These are phyloP conservation scores for Syzygium aqueum DNA, from an alignment of 345 rosid species.

Conservation along the genomic window DNA sequence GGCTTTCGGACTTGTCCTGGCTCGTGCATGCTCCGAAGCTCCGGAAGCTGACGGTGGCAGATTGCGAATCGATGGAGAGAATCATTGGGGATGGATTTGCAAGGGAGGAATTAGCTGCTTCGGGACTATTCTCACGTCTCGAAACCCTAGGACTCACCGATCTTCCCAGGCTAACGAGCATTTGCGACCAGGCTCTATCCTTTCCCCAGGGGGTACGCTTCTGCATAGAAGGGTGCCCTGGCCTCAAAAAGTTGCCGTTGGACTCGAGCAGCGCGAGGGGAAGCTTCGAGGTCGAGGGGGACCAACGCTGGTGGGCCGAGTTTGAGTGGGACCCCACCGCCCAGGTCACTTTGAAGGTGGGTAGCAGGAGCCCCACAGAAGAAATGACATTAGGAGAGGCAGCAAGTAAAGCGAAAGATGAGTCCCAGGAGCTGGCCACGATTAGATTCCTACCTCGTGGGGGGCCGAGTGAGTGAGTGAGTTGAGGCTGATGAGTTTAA, in stretches of 20 bases:
- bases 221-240: fast-evolving
- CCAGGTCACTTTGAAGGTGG: no score
- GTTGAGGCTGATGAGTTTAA: no score
- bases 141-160: fast-evolving
- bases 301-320: background rate
- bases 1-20: background rate
- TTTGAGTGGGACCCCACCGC: background rate
- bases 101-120: background rate
- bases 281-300: background rate
- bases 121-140: background rate
- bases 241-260: background rate
- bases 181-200: background rate
- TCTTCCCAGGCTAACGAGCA: background rate
- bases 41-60: fast-evolving
- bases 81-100: background rate
- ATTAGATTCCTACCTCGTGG: no score
- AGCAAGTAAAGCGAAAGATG: no score
- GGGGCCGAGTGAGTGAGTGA: no score
- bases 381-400: no score
- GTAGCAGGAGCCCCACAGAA: no score
- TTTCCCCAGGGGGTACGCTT: background rate
- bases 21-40: background rate
- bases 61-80: fast-evolving
- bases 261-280: background rate
- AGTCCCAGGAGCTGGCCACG: no score